Base-by-base conservation (phyloP, 768 basidiomycete genomes). In the Astraeus odoratus region DNA sequence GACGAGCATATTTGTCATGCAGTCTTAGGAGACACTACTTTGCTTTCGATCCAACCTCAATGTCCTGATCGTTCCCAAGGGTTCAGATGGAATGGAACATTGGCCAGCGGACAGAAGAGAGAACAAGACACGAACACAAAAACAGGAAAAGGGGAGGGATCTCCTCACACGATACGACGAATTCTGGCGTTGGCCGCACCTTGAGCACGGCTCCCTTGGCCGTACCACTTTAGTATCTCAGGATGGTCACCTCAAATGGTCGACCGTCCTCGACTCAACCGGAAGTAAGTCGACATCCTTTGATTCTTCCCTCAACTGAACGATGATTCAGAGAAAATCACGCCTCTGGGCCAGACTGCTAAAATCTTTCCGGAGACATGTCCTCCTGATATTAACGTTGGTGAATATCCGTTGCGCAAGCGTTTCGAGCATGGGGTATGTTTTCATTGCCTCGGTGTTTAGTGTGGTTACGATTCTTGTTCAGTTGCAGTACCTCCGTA, bases 401-500 rank as follows among this genome's bases (percentile, higher is more conserved):
- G 67, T 15, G 57, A 56, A 22, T 61, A 62, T 22, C 68, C 67
- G 29, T 51, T 66, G n/a, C 56, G 55, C n/a, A 73, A 78, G 44
- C 74, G 73, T 8, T 74, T 77, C 5, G 82, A 87, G 59, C 77
- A 80, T 66, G 81, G 81, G 19, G 86, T 89, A 59, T 41, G 76
- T 47, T 5, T 25, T 19, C 1, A 12, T 19, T 15, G 30, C 43
- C 46, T 43, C 23, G 38, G 1, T 9, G 19, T 16, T 20, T 47
- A 8, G 52, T n/a, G 15, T 19, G 12, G 15, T 6, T 27, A 9
- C 49, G 38, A 42, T 35, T n/a, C 6, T 31, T 31, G 10, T 12
- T 15, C 48, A 91, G 87, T 75, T 83, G 12, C 78, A 81, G 44
- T 87, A 86, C 53, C 68, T 89, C 38, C 77, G 83, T 36, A 80